Evolutionary conservation across 2,329 filamentous ascomycete genomes (phyloP).

Genomic region (Colletotrichum falcatum): DNA sequence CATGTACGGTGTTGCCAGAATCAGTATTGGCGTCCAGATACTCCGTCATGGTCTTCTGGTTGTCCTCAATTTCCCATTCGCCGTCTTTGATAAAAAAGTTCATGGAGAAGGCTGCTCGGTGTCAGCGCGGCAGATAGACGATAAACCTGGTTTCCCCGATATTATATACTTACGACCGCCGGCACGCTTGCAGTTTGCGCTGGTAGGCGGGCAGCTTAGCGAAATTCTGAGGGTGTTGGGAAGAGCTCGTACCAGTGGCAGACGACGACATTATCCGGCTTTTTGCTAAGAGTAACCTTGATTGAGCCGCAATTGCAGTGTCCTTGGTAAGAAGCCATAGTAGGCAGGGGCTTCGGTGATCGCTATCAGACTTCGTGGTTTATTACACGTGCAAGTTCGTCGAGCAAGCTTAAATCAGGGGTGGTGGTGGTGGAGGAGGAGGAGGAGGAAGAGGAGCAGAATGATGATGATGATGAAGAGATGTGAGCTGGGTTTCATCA

Average conservation of each 20-base stretch:
- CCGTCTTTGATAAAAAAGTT: constrained; percentile 22
- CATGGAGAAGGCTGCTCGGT: constrained; percentile 22
- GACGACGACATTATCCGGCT: constrained; percentile 20
- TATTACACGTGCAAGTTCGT: background rate
- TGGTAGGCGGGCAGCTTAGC: background rate
- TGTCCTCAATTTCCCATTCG: constrained; percentile 22
- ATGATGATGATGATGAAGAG: too few relatives aligned
- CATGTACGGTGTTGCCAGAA: constrained; percentile 27
- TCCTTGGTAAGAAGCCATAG: constrained; percentile 23
- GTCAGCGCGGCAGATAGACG: background rate
- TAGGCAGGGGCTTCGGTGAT: background rate
- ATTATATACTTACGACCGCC: constrained; percentile 21
- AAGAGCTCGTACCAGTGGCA: constrained; percentile 27
- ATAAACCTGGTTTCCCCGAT: background rate
- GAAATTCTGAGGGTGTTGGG: too few relatives aligned
- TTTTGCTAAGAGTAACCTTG: constrained; percentile 19
- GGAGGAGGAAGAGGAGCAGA: too few relatives aligned
- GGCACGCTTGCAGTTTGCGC: constrained; percentile 35
- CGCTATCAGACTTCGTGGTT: background rate
- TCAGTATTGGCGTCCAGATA: constrained; percentile 32
- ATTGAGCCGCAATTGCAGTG: constrained; percentile 36
- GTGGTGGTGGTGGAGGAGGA: background rate
- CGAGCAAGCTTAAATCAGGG: too few relatives aligned
- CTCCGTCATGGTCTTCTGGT: constrained; percentile 16
- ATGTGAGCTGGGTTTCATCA: too few relatives aligned